Base-by-base conservation (phyloP, 345 rosid genomes). In the Populus simonii region DNA sequence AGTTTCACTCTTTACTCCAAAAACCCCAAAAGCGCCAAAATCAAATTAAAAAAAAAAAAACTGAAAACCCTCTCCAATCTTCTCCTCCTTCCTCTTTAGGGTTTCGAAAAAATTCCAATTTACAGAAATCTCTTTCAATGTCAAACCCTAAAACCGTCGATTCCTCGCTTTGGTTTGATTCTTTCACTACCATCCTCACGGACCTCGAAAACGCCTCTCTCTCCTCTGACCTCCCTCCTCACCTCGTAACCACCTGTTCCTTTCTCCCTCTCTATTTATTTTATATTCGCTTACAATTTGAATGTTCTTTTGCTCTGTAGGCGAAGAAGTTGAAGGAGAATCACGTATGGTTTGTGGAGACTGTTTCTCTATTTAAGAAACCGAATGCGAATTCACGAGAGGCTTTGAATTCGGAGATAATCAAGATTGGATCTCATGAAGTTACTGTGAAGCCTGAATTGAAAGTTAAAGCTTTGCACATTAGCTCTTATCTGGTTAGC, bases 141-240 rank as follows among this genome's bases (percentile, higher is more conserved):
- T 82, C 90, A 81, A 83, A 71, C 74, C 36, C 88, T 62, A 89
- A 79, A 77, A 75, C 93, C 71, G 89, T 89, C 6, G 95, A 93
- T 82, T 63, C 92, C 63, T 85, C 85, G 20, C 92, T 92, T 25
- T 89, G 97, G 99, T 96, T 96, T 94, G 89, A 91, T 70, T 81
- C 99, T 2, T 93, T 93, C 90, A 31, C 84, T 38, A 79, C 91
- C 25, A 84, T 93, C 49, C 91, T 93, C 76, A 77, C 84, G 68
- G 93, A 89, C 13, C 91, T 93, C 70, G 96, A 96, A 75, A 86
- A 83, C 65, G 85, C 86, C 12, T 80, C 92, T 68, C 88, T 83
- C 77, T 83, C 92, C 49, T 79, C 91, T 18, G 90, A 89, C 81
- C 86, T 91, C 74, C 86, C 90, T 69, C 84, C 86, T 39, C 76